phyloP scores from a whole-genome alignment of 768 basidiomycete genomes.

The Albatrellus ellisii region DNA sequence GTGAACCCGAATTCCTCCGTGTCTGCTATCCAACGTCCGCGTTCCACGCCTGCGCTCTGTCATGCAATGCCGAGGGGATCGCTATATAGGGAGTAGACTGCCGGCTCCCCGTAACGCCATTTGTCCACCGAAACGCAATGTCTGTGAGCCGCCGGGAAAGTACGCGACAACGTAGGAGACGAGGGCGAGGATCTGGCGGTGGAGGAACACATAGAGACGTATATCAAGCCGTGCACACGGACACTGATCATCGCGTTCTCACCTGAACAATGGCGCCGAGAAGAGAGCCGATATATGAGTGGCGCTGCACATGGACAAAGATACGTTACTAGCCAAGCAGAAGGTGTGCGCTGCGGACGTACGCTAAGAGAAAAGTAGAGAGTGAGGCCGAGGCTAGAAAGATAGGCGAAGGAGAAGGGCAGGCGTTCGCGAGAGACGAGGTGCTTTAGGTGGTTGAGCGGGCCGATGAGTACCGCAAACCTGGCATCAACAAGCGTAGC shows the following conservation, averaged over 20 bases:
- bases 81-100: slow-evolving; percentile 65
- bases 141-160: slow-evolving; percentile 84
- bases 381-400: slow-evolving; percentile 72
- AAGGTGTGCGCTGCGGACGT: slow-evolving; percentile 11
- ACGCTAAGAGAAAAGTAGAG: slow-evolving; percentile 89
- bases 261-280: slow-evolving; percentile 73
- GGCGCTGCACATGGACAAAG: slow-evolving; percentile 36
- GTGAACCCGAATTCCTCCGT: too few species aligned
- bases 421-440: slow-evolving; percentile 70
- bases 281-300: slow-evolving; percentile 80
- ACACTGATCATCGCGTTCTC: slow-evolving; percentile 9
- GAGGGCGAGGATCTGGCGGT: slow-evolving; percentile 59
- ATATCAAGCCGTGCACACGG: background rate
- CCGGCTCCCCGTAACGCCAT: slow-evolving; percentile 78
- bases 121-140: slow-evolving; percentile 67
- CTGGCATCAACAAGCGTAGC: too few species aligned
- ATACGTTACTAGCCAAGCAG: background rate
- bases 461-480: slow-evolving; percentile 79
- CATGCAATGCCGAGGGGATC: background rate
- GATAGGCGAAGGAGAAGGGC: slow-evolving; percentile 75
- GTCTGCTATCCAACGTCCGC: too few species aligned
- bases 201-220: background rate
- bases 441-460: slow-evolving; percentile 87
- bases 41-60: too few species aligned
- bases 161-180: slow-evolving; percentile 87